phyloP scores from a whole-genome alignment of 129 eudicot genomes.

The Rutidosis leptorrhynchoides region DNA sequence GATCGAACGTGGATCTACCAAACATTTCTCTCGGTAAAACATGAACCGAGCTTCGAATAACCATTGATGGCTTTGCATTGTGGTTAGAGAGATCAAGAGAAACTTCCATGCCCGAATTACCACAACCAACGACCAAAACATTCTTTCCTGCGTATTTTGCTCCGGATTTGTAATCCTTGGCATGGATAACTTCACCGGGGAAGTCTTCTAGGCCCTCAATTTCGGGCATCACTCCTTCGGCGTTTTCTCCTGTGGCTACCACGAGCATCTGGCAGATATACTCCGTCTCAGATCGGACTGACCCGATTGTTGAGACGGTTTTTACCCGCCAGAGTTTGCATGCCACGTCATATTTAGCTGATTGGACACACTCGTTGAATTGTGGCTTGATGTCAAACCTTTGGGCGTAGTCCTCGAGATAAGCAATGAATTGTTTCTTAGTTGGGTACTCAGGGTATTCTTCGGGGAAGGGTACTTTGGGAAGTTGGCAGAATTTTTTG shows the following conservation, averaged over 20 bases:
- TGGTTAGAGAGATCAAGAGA: constrained; percentile 62
- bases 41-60: constrained; percentile 74
- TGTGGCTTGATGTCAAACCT: constrained; percentile 50
- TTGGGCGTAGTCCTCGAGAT: constrained; percentile 54
- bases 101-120: constrained; percentile 83
- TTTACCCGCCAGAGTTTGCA: constrained; percentile 44
- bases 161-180: constrained; percentile 57
- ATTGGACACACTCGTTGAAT: constrained; percentile 42
- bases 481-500: constrained; percentile 56
- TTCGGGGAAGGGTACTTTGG: constrained; percentile 46
- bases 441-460: constrained; percentile 46
- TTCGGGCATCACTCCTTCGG: constrained; percentile 47
- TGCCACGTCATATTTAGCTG: constrained; percentile 41
- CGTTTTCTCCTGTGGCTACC: constrained; percentile 66
- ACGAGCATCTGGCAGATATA: constrained; percentile 55
- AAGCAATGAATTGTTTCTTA: constrained; percentile 38
- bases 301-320: constrained; percentile 24
- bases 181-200: constrained; percentile 59
- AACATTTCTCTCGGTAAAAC: constrained; percentile 51
- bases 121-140: constrained; percentile 77
- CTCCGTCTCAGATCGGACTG: constrained; percentile 38
- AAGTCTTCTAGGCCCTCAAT: constrained; percentile 53
- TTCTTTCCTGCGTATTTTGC: constrained; percentile 35
- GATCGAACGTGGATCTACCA: constrained; percentile 25
- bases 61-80: constrained; percentile 66